Evolutionary conservation across 1,139 yeast species (phyloP).

Genomic region (Pichia sp.): DNA sequence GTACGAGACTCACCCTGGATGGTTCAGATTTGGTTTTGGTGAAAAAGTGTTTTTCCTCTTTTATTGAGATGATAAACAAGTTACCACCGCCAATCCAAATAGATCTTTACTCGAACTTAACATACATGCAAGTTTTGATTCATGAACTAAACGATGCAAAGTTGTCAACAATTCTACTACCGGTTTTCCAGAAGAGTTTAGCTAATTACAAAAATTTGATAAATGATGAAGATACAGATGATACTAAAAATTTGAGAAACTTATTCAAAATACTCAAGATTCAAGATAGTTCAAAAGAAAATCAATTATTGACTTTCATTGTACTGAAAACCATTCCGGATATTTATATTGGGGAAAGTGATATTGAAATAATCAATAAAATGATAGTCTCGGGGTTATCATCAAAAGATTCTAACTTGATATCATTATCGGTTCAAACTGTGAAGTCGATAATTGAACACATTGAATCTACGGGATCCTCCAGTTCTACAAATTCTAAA

Average conservation of each 20-base stretch:
- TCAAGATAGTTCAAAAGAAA: constrained; percentile 30
- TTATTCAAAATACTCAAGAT: constrained; percentile 39
- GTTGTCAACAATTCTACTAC: constrained; percentile 51
- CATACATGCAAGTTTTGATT: constrained; percentile 59
- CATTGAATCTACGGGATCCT: constrained; percentile 16
- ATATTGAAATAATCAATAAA: constrained; percentile 36
- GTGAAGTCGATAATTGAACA: constrained; percentile 47
- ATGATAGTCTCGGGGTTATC: constrained; percentile 37
- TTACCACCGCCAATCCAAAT: constrained; percentile 65
- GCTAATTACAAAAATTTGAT: constrained; percentile 12
- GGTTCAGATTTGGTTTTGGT: constrained; percentile 40
- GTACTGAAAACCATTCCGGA: constrained; percentile 51
- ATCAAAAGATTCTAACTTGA: constrained; percentile 33
- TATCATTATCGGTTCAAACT: constrained; percentile 51
- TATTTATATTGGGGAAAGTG: constrained; percentile 32
- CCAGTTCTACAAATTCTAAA: neutral
- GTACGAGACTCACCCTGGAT: constrained; percentile 22
- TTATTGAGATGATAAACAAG: constrained; percentile 56
- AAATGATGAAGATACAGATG: constrained; percentile 16
- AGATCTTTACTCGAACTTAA: constrained; percentile 67
- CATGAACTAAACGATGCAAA: constrained; percentile 40
- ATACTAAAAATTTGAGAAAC: constrained; percentile 32
- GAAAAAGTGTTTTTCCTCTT: constrained; percentile 49
- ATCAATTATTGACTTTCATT: constrained; percentile 55
- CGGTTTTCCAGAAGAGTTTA: constrained; percentile 44